phyloP scores from a whole-genome alignment of 768 basidiomycete species.

The Paxillus rubicundulus region DNA sequence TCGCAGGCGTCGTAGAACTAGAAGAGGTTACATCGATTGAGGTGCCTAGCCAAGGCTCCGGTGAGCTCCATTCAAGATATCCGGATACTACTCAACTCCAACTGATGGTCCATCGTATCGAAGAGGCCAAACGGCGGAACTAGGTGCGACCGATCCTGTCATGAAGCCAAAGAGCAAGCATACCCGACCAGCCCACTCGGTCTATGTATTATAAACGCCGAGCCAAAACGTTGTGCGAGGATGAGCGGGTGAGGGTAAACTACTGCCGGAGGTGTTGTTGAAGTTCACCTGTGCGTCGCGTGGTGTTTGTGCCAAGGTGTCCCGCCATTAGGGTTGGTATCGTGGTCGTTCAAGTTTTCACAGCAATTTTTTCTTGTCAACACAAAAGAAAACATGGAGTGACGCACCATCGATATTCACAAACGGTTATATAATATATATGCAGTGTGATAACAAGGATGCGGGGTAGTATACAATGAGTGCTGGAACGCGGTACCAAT shows the following conservation, averaged over 20 bases:
- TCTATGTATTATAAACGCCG: background rate
- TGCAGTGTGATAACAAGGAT: conserved; percentile 7
- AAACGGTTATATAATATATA: conserved; percentile 2
- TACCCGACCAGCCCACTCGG: background rate
- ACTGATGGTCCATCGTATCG: background rate
- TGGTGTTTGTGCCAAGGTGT: too few species aligned
- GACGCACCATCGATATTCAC: background rate
- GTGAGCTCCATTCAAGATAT: background rate
- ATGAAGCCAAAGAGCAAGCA: background rate
- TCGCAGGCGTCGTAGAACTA: background rate
- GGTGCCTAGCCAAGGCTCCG: background rate
- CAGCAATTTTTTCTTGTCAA: background rate
- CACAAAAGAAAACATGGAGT: background rate
- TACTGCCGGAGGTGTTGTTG: background rate
- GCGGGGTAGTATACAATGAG: conserved; percentile 26
- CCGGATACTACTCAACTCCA: background rate
- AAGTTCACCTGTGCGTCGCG: background rate
- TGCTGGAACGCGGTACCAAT: background rate
- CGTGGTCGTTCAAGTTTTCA: too few species aligned
- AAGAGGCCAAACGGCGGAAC: background rate
- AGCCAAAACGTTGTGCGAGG: background rate
- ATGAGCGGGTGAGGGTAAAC: background rate
- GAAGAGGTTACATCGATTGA: background rate
- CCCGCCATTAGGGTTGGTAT: too few species aligned
- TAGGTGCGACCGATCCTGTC: background rate